A percentile compares a stretch with the other conserved stretches of the same genome.
These are phyloP conservation scores for Neonothopanus nambi DNA, from an alignment of 1,284 basidiomycete species.

Conservation along the genomic window DNA sequence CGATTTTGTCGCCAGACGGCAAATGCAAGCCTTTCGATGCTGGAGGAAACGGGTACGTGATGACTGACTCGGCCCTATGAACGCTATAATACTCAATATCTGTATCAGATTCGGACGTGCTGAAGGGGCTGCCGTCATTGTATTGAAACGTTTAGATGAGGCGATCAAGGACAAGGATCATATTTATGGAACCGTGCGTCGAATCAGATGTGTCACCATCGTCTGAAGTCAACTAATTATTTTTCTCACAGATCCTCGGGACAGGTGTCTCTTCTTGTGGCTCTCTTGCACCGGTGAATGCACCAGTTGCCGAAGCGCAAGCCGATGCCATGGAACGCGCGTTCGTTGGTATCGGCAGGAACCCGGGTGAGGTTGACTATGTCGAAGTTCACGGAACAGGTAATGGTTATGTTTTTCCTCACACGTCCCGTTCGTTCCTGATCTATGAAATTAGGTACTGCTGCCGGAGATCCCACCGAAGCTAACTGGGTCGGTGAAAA, in stretches of 20 bases:
- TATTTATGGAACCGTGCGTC: slow-evolving; percentile 25
- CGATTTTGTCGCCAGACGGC: slow-evolving; percentile 32
- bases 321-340: slow-evolving; percentile 33
- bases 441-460: slow-evolving; percentile 30
- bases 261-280: slow-evolving; percentile 36
- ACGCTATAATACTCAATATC: no score
- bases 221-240: neutral
- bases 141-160: slow-evolving; percentile 25
- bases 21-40: slow-evolving; percentile 39
- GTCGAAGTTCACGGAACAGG: slow-evolving; percentile 48
- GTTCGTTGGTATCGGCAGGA: slow-evolving; percentile 25
- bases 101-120: slow-evolving; percentile 22
- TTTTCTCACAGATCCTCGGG: slow-evolving; percentile 31
- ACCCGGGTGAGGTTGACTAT: slow-evolving; percentile 40
- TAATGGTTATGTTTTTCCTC: slow-evolving; percentile 42
- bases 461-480: slow-evolving; percentile 46
- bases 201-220: neutral
- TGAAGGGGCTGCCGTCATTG: slow-evolving; percentile 25
- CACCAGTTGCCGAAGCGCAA: slow-evolving; percentile 33
- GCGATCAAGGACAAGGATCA: slow-evolving; percentile 27
- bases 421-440: slow-evolving; percentile 38
- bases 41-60: slow-evolving; percentile 33
- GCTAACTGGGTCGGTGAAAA: slow-evolving; percentile 41
- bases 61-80: no score
- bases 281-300: slow-evolving; percentile 29